These are phyloP conservation scores for Syzygium aromaticum DNA, from an alignment of 345 rosid genomes.

Conservation along the genomic window DNA sequence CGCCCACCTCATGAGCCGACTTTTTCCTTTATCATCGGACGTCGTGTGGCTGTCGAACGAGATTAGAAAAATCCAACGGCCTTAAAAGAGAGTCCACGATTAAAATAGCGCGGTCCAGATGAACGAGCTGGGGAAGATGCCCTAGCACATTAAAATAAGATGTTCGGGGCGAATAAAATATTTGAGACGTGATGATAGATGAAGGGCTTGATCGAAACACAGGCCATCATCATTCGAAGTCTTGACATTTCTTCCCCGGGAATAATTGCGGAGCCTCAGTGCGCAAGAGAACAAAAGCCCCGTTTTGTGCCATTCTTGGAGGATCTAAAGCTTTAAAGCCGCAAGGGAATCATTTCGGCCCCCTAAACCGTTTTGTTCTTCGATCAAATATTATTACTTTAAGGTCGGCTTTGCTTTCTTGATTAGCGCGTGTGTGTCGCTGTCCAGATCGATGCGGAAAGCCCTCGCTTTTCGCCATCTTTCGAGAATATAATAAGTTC, in stretches of 20 bases:
- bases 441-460: not conserved
- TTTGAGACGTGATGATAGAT: not conserved
- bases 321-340: not conserved
- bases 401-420: not conserved
- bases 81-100: not conserved
- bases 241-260: not conserved
- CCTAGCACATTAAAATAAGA: too few relatives aligned
- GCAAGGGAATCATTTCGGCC: not conserved
- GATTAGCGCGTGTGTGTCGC: not conserved
- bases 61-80: not conserved
- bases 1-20: not conserved
- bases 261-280: not conserved
- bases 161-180: not conserved
- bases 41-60: not conserved
- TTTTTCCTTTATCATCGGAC: not conserved
- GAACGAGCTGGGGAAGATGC: accelerated
- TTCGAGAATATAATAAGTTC: not conserved
- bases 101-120: too few relatives aligned
- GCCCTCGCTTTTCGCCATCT: not conserved
- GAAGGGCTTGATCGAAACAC: not conserved
- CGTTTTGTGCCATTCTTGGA: not conserved
- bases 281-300: not conserved
- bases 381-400: not conserved
- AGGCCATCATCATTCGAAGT: not conserved
- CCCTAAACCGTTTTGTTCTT: not conserved